Base-by-base conservation (phyloP, 2,329 filamentous ascomycete species). In the Fusarium chlamydosporum region DNA sequence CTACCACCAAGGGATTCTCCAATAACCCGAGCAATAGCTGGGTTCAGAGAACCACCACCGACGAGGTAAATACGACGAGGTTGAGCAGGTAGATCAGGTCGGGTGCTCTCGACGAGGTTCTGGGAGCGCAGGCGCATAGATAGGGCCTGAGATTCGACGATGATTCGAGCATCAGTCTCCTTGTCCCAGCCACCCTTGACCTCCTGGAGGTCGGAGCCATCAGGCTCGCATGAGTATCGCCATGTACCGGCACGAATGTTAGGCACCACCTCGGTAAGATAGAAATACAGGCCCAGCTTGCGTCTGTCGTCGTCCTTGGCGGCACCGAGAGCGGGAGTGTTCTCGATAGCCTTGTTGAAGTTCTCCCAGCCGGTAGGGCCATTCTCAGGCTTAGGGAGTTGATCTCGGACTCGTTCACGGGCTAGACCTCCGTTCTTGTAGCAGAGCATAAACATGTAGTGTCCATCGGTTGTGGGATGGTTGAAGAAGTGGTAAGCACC, bases 401-500 rank as follows among this genome's bases (percentile, higher is more conserved):
- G 85, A 76, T 99, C 93, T 56, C 96, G 91, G 66, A 98, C 88
- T 74, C 92, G 90, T 78, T 99, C 96, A 43, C 96, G 91, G 3
- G 96, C 95, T 2, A 98, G 88, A 3, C 94, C 94, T 72, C 96
- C 96, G 81, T 99, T 99, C 82, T 98, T 98, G 85, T 98, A 99
- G 85, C 96, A 99, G 35, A 99, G 89, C 96, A 99, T 99, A 81
- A 99, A 98, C 96, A 99, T 98, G 86, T 97, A 97, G 63, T 97
- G 87, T 2, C 92, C 93, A 0, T 90, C 83, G 1, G 93, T 97
- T 43, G 94, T 96, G 2, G 96, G 96, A 80, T 98, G 94, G 83
- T 97, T 97, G 88, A 98, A 96, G 85, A 98, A 97, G 83, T 99
- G 96, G 76, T 97, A 97, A 8, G 92, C 88, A 4, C 93, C 92